These are phyloP conservation scores for Lecanicillium sp. DNA, from an alignment of 2,329 filamentous ascomycete species.

Conservation along the genomic window DNA sequence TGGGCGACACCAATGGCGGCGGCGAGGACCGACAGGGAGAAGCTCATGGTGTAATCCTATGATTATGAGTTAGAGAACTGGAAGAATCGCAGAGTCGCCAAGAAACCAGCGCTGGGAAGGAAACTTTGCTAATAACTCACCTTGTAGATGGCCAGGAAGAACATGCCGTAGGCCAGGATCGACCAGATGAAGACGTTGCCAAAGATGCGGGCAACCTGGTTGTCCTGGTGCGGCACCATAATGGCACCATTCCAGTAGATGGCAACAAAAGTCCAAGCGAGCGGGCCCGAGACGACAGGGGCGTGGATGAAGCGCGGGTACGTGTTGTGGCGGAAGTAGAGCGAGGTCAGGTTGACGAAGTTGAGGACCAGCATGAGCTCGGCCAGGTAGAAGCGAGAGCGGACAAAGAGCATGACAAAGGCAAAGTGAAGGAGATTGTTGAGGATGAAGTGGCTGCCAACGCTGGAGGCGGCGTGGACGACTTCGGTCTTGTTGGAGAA, in stretches of 20 bases:
- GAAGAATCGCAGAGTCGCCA: too few species aligned
- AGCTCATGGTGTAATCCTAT: constrained; percentile 73
- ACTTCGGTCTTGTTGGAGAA: constrained; percentile 60
- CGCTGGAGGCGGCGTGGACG: constrained; percentile 65
- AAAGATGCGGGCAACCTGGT: constrained; percentile 66
- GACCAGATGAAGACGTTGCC: constrained; percentile 88
- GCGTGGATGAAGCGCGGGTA: constrained; percentile 71
- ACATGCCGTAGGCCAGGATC: constrained; percentile 67
- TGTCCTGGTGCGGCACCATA: constrained; percentile 63
- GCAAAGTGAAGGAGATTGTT: constrained; percentile 79
- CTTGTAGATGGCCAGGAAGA: constrained; percentile 70
- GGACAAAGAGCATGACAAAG: constrained; percentile 79
- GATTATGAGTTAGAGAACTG: too few species aligned
- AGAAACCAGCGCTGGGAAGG: too few species aligned
- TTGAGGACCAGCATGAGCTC: constrained; percentile 73
- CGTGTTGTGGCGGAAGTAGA: constrained; percentile 74
- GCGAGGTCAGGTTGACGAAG: constrained; percentile 69
- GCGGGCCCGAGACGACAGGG: constrained; percentile 67
- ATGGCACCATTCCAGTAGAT: constrained; percentile 88
- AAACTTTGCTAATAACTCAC: constrained; percentile 33
- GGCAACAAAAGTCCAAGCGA: constrained; percentile 79
- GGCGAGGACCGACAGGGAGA: constrained; percentile 66
- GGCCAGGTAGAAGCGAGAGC: constrained; percentile 66
- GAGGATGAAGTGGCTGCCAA: constrained; percentile 77
- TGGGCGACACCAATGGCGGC: constrained; percentile 74